Conservation (phyloP, 2,329 filamentous ascomycete species). For the Periglandula ipomoeae region DNA sequence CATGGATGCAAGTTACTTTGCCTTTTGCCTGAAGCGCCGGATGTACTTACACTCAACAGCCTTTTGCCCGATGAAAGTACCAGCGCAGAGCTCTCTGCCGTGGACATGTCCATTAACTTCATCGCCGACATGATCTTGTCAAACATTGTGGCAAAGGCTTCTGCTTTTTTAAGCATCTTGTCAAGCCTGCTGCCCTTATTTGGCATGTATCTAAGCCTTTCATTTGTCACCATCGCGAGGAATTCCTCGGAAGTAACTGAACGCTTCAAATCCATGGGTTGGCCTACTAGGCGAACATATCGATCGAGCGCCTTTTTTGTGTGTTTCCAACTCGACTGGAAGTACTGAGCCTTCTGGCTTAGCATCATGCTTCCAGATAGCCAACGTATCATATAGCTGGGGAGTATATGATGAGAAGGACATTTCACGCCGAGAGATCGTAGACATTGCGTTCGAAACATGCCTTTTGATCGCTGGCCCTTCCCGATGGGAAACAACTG, state of each 20-base stretch:
- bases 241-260: constrained; percentile 2
- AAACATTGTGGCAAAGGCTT: constrained; percentile 6
- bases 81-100: constrained; percentile 5
- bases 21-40: too few relatives aligned
- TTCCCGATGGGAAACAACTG: not conserved
- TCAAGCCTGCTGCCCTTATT: constrained; percentile 5
- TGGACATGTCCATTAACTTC: constrained; percentile 1
- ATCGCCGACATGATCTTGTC: constrained; percentile 7
- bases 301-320: not conserved
- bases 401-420: not conserved
- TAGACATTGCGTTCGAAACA: not conserved
- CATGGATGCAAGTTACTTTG: too few relatives aligned
- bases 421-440: not conserved
- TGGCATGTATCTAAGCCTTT: constrained; percentile 3
- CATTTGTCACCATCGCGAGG: constrained; percentile 2
- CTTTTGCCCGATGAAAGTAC: constrained; percentile 7
- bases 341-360: not conserved
- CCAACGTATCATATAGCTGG: not conserved
- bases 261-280: not conserved
- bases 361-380: constrained; percentile 1
- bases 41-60: not conserved
- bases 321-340: not conserved
- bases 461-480: not conserved
- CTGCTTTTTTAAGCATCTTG: constrained; percentile 9
- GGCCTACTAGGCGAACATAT: not conserved